Evolutionary conservation across 257 asterid species (phyloP).

Genomic region (Cruciata laevipes): DNA sequence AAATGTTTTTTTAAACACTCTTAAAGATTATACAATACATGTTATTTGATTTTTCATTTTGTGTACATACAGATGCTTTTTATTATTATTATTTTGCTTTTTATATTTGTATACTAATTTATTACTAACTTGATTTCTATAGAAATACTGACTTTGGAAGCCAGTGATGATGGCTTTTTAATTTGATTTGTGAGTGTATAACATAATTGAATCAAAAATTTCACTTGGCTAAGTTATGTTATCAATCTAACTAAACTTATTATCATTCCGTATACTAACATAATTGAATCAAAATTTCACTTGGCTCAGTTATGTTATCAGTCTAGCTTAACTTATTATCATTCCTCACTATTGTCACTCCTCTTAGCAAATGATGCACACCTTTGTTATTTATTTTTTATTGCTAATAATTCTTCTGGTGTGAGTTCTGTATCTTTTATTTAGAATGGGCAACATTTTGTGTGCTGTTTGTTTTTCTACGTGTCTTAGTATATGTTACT

Average conservation of each 20-base stretch:
- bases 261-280: neutral
- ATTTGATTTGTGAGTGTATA: neutral
- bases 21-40: conserved; percentile 1
- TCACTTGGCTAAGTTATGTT: neutral
- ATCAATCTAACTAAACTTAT: neutral
- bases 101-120: neutral
- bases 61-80: neutral
- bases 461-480: conserved; percentile 6
- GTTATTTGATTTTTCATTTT: neutral
- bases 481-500: neutral
- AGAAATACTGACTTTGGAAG: neutral
- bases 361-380: neutral
- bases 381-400: neutral
- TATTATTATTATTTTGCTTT: neutral
- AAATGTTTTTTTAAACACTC: conserved; percentile 2
- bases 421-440: neutral
- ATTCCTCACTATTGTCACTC: neutral
- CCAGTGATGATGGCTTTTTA: neutral
- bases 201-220: neutral
- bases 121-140: neutral
- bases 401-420: neutral
- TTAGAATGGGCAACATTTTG: neutral
- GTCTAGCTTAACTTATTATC: neutral
- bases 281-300: neutral
- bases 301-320: neutral